These are phyloP conservation scores for Pleurotus citrinopileatus DNA, from an alignment of 768 basidiomycete species.

Conservation along the genomic window DNA sequence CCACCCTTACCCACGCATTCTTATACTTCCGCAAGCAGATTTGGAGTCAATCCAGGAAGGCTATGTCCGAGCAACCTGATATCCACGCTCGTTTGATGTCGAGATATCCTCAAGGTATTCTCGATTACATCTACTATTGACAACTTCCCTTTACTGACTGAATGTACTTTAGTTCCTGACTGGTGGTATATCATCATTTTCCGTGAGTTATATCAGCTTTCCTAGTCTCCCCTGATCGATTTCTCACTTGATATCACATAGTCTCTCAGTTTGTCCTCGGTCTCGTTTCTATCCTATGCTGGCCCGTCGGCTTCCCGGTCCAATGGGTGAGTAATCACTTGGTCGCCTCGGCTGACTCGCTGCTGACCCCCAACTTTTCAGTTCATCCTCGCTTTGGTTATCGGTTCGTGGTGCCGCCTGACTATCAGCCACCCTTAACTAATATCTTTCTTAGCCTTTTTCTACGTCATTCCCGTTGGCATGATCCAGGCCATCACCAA, in stretches of 20 bases:
- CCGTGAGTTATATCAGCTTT: conserved; percentile 29
- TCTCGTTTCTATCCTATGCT: conserved; percentile 66
- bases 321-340: conserved; percentile 45
- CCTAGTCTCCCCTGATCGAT: conserved; percentile 19
- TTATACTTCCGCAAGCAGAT: conserved; percentile 81
- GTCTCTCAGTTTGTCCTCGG: conserved; percentile 68
- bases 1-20: conserved; percentile 67
- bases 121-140: background rate
- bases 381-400: conserved; percentile 68
- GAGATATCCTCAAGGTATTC: conserved; percentile 52
- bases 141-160: background rate
- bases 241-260: conserved; percentile 15
- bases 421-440: no score
- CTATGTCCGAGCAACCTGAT: conserved; percentile 78
- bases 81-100: conserved; percentile 84
- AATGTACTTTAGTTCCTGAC: conserved; percentile 53
- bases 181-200: conserved; percentile 84
- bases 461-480: conserved; percentile 75
- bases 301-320: conserved; percentile 48
- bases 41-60: conserved; percentile 64
- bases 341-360: conserved; percentile 56
- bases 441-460: no score
- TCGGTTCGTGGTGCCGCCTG: no score
- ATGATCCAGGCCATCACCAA: conserved; percentile 74
- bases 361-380: conserved; percentile 41